Percentiles rank a stretch among this genome's conserved stretches.
Conservation (phyloP, 2,329 filamentous ascomycete genomes). For the Cryphonectria radicalis region DNA sequence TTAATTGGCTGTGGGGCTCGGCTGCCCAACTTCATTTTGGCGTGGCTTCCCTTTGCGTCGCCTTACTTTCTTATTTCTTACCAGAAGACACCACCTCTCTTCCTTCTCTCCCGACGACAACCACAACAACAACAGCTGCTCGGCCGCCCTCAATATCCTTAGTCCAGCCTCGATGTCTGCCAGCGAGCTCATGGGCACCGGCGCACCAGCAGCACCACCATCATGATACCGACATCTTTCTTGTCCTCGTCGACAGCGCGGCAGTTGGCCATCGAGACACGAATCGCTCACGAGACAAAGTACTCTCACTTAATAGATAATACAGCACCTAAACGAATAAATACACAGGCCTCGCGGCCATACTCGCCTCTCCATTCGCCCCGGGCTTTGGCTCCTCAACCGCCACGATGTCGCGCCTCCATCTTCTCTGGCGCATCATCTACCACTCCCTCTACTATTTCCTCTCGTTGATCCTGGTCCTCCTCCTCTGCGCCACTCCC, state of each 20-base stretch:
- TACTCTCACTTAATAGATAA: conserved; percentile 25
- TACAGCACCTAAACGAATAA: background rate
- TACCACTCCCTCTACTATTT: conserved; percentile 80
- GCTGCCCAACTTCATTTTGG: conserved; percentile 18
- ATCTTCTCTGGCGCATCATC: conserved; percentile 74
- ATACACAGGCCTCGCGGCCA: background rate
- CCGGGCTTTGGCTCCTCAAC: background rate
- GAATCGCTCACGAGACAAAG: conserved; percentile 12
- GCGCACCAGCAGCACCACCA: conserved; percentile 24
- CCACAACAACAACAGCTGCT: background rate
- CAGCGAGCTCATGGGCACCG: conserved; percentile 13
- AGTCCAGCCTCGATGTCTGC: conserved; percentile 24
- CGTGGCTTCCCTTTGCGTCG: background rate
- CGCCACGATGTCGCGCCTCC: conserved; percentile 33
- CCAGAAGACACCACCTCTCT: background rate
- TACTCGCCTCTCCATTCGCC: background rate
- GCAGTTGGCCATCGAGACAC: conserved; percentile 28
- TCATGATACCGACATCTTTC: conserved; percentile 29
- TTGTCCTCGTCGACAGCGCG: conserved; percentile 27
- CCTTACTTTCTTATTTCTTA: conserved; percentile 9
- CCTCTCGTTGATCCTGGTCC: conserved; percentile 73
- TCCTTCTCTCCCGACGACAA: background rate
- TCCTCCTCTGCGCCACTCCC: conserved; percentile 78
- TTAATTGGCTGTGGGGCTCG: conserved; percentile 29
- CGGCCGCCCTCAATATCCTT: conserved; percentile 13